Evolutionary conservation across 306 rosid genomes (phyloP).

Genomic region (Dryas alaskensis): DNA sequence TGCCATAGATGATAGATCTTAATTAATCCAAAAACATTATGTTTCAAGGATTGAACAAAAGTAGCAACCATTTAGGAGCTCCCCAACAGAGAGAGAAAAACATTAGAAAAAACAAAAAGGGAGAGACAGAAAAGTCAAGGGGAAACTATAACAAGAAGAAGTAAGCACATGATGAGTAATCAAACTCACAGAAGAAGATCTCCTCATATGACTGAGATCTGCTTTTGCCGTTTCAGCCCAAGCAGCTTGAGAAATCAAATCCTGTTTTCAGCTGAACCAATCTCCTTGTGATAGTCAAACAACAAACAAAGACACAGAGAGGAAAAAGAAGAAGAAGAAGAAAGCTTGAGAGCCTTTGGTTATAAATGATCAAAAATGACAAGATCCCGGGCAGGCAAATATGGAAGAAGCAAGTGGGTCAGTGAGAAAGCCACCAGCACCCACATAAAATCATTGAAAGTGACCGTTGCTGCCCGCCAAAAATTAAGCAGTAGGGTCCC

Average conservation of each 20-base stretch:
- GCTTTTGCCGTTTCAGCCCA: conserved; percentile 30
- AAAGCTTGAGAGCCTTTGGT: background rate
- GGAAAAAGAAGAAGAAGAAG: background rate
- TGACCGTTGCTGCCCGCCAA: conserved; percentile 61
- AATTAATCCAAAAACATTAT: background rate
- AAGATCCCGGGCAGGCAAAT: background rate
- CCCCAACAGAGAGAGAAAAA: background rate
- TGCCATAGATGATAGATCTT: conserved; percentile 21
- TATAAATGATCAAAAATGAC: background rate
- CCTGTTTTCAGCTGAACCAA: background rate
- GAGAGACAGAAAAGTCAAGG: background rate
- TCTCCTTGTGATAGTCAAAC: background rate
- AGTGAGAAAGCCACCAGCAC: conserved; percentile 42
- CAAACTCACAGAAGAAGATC: conserved; percentile 49
- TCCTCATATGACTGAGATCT: conserved; percentile 72
- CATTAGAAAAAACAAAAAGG: conserved; percentile 12
- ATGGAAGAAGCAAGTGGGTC: conserved; percentile 29
- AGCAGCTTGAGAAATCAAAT: conserved; percentile 9
- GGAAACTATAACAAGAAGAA: background rate
- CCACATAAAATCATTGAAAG: conserved; percentile 59
- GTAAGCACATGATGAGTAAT: conserved; percentile 16
- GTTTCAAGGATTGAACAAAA: background rate
- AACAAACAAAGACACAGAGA: background rate
- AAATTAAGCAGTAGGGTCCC: conserved; percentile 56
- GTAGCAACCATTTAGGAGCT: background rate